Evolutionary conservation across 2,329 filamentous ascomycete genomes (phyloP), one percentile per base, ranked within the genome.

Genomic region (Penicillium sp.): DNA sequence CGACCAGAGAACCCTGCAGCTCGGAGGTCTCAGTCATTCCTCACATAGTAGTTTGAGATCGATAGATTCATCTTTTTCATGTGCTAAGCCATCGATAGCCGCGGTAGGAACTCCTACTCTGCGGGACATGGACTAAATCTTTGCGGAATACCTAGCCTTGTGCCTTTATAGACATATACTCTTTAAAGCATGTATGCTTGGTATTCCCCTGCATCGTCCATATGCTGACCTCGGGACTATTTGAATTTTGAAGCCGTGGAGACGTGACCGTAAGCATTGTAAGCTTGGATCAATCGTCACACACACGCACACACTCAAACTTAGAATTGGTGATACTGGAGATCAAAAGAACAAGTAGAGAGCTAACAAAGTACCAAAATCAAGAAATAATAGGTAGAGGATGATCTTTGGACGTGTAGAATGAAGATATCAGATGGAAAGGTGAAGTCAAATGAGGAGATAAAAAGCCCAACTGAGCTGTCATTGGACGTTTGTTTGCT

Each of bases 241-340:
- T 33, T 6, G 30, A 33, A 33, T 6, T 25, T 33, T 6, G 30
- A 33, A 33, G 30, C 7, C 30, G 33, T 37, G 48, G 48, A 47
- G 46, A 55, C 50, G 49, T 55, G 53, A 57, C 50, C 22, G 47
- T 42, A 48, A 53, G 37, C 38, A 41, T 47, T 19, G 53, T 44
- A 47, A 52, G 43, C 37, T 37, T 38, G 46, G 38, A 40, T 27
- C 28, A 38, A 18, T 35, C 36, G 40, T 38, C 33, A 45, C 34
- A 44, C 50, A 54, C 46, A 51, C 52, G 55, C 52, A 22, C 19
- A n/a, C 12, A 5, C 4, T 22, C 31, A 25, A 18, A 40, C 12
- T 34, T 3, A 16, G 13, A 29, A 30, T 47, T 37, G 45, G 30
- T 37, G 41, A 27, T 13, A 18, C 11, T 12, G n/a, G 16, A n/a